Conservation (phyloP, 2,329 filamentous ascomycete species). For the Ceratocystiopsis sp. region DNA sequence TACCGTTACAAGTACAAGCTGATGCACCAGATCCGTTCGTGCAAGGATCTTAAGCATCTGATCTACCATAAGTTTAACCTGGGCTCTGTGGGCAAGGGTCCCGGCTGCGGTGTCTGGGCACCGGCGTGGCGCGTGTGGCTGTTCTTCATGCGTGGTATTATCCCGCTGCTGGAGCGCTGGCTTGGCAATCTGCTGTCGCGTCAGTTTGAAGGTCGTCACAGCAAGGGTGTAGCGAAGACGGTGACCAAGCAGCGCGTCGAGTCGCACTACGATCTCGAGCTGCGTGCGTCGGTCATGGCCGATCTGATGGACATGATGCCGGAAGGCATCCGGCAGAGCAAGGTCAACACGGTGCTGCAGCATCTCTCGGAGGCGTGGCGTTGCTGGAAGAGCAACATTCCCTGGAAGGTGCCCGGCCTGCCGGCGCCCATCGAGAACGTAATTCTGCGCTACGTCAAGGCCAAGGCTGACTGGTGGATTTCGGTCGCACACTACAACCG, state of each 20-base stretch:
- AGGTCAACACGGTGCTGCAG: constrained; percentile 93
- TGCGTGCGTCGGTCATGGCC: constrained; percentile 95
- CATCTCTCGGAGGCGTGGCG: constrained; percentile 97
- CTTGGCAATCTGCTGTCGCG: constrained; percentile 89
- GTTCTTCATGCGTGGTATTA: constrained; percentile 98
- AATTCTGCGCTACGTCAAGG: constrained; percentile 95
- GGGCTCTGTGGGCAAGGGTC: constrained; percentile 89
- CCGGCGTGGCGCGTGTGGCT: constrained; percentile 98
- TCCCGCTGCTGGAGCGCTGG: constrained; percentile 91
- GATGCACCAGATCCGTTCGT: constrained; percentile 98
- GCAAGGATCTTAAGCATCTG: constrained; percentile 96
- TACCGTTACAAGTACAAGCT: constrained; percentile 99
- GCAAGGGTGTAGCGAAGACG: constrained; percentile 96
- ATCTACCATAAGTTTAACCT: constrained; percentile 99
- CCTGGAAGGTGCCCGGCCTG: constrained; percentile 95
- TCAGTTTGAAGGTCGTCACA: constrained; percentile 96
- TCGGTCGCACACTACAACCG: constrained; percentile 98
- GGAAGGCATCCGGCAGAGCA: constrained; percentile 98
- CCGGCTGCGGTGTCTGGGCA: constrained; percentile 97
- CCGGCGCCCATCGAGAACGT: constrained; percentile 98
- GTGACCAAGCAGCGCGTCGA: constrained; percentile 98
- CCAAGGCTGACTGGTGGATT: constrained; percentile 99
- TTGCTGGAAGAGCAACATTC: constrained; percentile 99
- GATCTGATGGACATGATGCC: constrained; percentile 99
- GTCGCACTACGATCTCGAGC: constrained; percentile 93